These are phyloP conservation scores for Boletus pseudo-olivaceus DNA, from an alignment of 768 basidiomycete species.

Conservation along the genomic window DNA sequence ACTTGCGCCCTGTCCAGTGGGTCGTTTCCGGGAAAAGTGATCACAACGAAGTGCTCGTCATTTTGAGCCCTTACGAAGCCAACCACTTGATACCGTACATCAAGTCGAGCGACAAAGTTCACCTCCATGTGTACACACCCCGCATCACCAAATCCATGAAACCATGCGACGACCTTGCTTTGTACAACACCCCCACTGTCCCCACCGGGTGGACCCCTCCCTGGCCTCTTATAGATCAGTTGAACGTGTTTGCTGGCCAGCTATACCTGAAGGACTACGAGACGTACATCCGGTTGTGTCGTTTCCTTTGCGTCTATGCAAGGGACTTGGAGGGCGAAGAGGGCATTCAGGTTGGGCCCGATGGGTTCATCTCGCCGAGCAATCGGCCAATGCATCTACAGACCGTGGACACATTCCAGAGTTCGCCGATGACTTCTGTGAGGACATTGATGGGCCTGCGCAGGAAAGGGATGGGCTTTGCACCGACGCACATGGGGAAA, in stretches of 20 bases:
- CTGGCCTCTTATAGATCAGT: background rate
- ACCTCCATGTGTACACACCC: conserved; percentile 43
- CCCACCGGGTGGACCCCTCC: background rate
- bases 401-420: conserved; percentile 26
- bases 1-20: conserved; percentile 31
- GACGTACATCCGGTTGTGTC: background rate
- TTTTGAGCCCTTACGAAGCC: conserved; percentile 42
- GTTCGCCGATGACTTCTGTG: conserved; percentile 34
- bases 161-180: conserved; percentile 34
- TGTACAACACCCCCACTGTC: conserved; percentile 8
- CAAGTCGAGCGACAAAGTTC: conserved; percentile 28
- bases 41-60: background rate
- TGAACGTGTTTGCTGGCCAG: background rate
- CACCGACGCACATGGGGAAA: conserved; percentile 40
- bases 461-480: conserved; percentile 39
- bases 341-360: conserved; percentile 2
- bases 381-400: conserved; percentile 8
- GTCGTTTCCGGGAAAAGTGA: conserved; percentile 14
- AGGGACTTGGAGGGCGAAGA: conserved; percentile 10
- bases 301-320: conserved; percentile 5
- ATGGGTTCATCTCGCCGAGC: conserved; percentile 22
- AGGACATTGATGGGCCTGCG: conserved; percentile 24
- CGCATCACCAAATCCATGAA: conserved; percentile 33
- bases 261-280: background rate
- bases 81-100: conserved; percentile 37